phyloP scores from a whole-genome alignment of 768 basidiomycete genomes.

The Russula brevipes region DNA sequence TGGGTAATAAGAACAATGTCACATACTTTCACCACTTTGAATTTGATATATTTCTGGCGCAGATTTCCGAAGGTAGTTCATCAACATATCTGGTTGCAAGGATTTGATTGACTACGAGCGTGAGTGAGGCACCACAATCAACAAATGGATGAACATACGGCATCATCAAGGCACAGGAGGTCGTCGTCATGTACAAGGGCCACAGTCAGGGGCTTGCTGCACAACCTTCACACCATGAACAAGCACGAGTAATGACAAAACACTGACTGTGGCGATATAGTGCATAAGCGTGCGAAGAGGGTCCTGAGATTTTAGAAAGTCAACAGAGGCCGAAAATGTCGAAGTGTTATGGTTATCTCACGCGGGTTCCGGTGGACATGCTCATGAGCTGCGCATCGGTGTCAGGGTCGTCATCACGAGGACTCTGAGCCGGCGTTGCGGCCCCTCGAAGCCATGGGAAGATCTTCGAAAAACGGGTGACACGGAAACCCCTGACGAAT shows the following conservation, averaged over 20 bases:
- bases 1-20: not conserved
- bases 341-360: not conserved
- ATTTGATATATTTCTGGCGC: not conserved
- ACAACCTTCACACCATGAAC: not conserved
- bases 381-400: not conserved
- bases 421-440: not conserved
- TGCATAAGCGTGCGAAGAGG: not conserved
- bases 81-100: not conserved
- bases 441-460: not conserved
- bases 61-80: not conserved
- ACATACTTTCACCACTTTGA: not conserved
- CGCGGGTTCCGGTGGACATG: not conserved
- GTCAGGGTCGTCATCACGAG: not conserved
- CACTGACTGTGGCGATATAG: not conserved
- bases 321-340: not conserved
- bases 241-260: not conserved
- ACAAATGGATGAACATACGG: not conserved
- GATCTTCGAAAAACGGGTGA: not conserved
- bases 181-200: slow-evolving; percentile 1
- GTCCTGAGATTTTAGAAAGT: not conserved
- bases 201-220: not conserved
- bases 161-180: not conserved
- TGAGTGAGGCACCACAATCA: not conserved
- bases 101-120: not conserved
- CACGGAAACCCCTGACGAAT: not conserved